Base-by-base conservation (phyloP, 768 basidiomycete genomes). In the Collybia sp. region DNA sequence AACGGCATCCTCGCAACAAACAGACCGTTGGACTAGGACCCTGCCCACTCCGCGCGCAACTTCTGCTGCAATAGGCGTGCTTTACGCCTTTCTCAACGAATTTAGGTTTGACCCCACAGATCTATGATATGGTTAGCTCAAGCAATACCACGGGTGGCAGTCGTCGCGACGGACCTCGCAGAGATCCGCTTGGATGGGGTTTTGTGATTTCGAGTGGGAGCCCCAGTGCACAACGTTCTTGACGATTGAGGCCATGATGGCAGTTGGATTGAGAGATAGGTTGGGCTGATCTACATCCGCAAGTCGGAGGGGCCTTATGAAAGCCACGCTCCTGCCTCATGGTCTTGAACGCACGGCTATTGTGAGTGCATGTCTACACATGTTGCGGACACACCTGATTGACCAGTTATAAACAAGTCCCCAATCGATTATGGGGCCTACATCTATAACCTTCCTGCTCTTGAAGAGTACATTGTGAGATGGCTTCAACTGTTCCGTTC, bases 61-160 rank as follows among this genome's bases (percentile, higher is more conserved):
- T 79, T 52, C 71, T 77, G 53, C 82, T 72, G 55, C 82, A 83
- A 57, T 76, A 84, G 30, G 75, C 70, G 54, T 83, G 80, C 50
- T 70, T 70, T 50, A 68, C 61, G 13, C 82, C 82, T 49, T 75
- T 71, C 53, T 82, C 82, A n/a, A 79, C 61, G 57, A 74, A 83
- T 66, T 79, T 83, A 12, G 80, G 79, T 58, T 73, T 81, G 48
- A 67, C 67, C 12, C 77, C 74, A 61, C 82, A 84, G 47, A 72
- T 71, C 82, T 83, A 46, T 42, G 42, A 25, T 25, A 25, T 25
- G 25, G 8, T 25, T 25, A 25, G 25, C 25, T 25, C 16, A 45
- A 40, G 34, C 30, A 46, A 45, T 18, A 38, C 43, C 34, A 48
- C 45, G 57, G 12, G 51, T 46, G 19, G 8, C 16, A 41, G 30